These are phyloP conservation scores for Pinus albicaulis DNA, from an alignment of 75 land plant genomes.

Conservation along the genomic window DNA sequence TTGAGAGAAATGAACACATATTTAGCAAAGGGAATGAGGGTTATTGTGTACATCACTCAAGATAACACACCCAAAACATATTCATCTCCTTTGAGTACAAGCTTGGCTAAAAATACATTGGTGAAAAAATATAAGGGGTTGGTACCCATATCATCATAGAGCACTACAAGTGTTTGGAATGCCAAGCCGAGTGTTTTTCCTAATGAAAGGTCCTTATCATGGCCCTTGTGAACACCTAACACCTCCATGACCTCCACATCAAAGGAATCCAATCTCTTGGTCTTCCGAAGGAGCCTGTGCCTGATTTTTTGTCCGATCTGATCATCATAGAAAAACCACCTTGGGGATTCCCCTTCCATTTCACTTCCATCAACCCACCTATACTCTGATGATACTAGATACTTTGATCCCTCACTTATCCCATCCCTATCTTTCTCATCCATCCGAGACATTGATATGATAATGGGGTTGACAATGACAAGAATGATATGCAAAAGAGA, in stretches of 20 bases:
- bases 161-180: too few species aligned
- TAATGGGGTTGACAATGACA: too few species aligned
- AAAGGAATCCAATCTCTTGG: constrained; percentile 60
- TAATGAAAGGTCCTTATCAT: constrained; percentile 26
- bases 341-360: constrained; percentile 45
- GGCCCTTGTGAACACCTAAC: constrained; percentile 27
- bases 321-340: constrained; percentile 38
- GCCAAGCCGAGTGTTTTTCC: too few species aligned
- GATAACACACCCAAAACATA: too few species aligned
- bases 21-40: too few species aligned
- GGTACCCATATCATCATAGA: too few species aligned
- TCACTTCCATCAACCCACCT: constrained; percentile 85
- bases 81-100: too few species aligned
- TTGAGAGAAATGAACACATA: too few species aligned
- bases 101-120: too few species aligned
- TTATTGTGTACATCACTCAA: too few species aligned
- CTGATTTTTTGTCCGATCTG: constrained; percentile 13
- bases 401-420: background rate
- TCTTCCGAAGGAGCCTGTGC: constrained; percentile 49
- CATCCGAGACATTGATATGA: background rate
- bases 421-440: constrained; percentile 4
- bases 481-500: too few species aligned
- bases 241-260: constrained; percentile 75
- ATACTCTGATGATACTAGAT: constrained; percentile 3
- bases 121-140: too few species aligned